Evolutionary conservation across 805 yeast genomes (phyloP), one percentile per base, ranked within the genome.

Genomic region (Wickerhamomyces canadensis): DNA sequence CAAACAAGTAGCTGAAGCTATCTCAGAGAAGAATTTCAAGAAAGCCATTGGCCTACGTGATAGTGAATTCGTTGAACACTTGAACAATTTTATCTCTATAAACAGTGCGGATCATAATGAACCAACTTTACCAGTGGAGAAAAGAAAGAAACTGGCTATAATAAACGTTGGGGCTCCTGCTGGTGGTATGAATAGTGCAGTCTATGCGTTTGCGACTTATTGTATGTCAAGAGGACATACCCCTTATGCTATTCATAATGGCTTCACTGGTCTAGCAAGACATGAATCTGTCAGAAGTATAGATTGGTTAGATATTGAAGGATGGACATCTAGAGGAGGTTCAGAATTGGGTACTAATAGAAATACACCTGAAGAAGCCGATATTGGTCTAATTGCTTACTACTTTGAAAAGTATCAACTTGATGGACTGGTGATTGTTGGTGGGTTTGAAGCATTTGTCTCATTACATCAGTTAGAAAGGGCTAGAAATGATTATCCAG

Each of bases 321-420:
- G 78, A 42, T 89, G 96, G 96, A 80, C 78, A 58, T 78, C 82
- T 42, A 54, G 75, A 42, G 99, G 98, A 54, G 99, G 98, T 21
- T 86, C 96, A 22, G 97, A 89, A 58, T 82, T 93, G 44, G 99
- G 99, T 52, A 93, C 98, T 24, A 93, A 93, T 70, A 76, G 98
- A 55, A 61, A 73, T 19, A 71, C 82, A 11, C 89, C 91, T 8
- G 64, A 68, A 41, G 81, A 77, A 36, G 67, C 74, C 18, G 81
- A 83, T 60, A 65, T 76, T 40, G 93, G 91, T 31, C 64, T 73
- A 57, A 72, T 84, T 38, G 89, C 91, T 1, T 83, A 73, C 58
- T 73, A 80, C 50, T 76, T 84, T 51, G 82, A 80, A 56, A 78
- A 81, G 51, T 75, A 74, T 60, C 61, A 72, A 34, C 70, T 84